phyloP scores from a whole-genome alignment of 1,284 basidiomycete species.

The Austropuccinia psidii region DNA sequence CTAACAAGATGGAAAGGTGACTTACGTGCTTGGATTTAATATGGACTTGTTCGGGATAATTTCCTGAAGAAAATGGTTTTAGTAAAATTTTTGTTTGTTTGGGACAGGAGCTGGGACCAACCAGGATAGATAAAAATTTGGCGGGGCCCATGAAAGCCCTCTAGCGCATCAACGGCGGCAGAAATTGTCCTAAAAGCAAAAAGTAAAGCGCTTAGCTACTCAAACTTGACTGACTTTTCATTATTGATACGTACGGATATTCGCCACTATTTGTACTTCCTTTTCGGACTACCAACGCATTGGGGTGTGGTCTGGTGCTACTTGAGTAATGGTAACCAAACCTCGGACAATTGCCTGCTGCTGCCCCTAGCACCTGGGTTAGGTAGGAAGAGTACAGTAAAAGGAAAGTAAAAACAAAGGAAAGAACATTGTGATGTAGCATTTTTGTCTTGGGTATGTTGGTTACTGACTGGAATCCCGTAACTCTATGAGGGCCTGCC shows the following conservation, averaged over 20 bases:
- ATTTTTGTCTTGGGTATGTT: too few species aligned
- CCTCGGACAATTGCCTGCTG: too few species aligned
- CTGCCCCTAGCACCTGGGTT: too few species aligned
- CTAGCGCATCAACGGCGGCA: neutral
- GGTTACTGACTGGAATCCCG: too few species aligned
- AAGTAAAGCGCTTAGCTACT: too few species aligned
- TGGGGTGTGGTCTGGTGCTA: neutral
- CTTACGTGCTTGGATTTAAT: neutral
- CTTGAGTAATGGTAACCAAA: too few species aligned
- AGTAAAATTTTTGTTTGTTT: neutral
- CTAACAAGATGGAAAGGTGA: neutral
- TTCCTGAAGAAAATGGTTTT: neutral
- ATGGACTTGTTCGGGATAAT: neutral
- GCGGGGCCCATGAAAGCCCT: neutral
- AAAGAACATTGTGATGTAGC: too few species aligned
- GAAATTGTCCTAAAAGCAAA: slow-evolving; percentile 5
- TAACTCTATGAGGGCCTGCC: too few species aligned
- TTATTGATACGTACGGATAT: too few species aligned
- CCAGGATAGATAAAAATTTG: slow-evolving; percentile 15
- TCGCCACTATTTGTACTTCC: neutral
- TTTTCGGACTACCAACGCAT: neutral
- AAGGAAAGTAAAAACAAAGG: too few species aligned
- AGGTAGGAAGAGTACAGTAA: too few species aligned
- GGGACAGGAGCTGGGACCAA: neutral
- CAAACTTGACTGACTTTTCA: too few species aligned